Percentiles rank a stretch among this genome's conserved stretches.
These are phyloP conservation scores for Rhodotorula mucilaginosa DNA, from an alignment of 1,284 basidiomycete genomes.

Conservation along the genomic window DNA sequence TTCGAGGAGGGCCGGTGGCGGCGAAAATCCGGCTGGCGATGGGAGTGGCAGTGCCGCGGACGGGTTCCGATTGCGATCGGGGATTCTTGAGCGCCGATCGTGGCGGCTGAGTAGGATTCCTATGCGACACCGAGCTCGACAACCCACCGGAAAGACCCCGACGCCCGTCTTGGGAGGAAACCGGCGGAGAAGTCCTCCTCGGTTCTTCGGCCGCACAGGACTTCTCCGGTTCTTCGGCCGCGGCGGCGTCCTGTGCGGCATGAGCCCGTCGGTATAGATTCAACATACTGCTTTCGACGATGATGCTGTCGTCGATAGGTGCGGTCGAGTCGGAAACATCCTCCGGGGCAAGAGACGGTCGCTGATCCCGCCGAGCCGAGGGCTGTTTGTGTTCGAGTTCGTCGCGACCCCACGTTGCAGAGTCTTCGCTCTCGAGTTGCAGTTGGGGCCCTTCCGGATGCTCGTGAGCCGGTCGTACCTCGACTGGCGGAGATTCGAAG, in stretches of 20 bases:
- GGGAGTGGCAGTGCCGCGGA: constrained; percentile 10
- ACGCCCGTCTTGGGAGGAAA: too few relatives aligned
- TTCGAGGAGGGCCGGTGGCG: constrained; percentile 57
- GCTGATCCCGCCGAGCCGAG: constrained; percentile 8
- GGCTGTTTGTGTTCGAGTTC: background rate
- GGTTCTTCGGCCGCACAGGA: too few relatives aligned
- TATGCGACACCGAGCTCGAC: too few relatives aligned
- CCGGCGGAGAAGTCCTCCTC: constrained; percentile 54
- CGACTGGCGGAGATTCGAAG: constrained; percentile 20
- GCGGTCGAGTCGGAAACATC: constrained; percentile 8
- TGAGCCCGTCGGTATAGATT: constrained; percentile 6
- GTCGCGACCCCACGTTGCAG: constrained; percentile 20
- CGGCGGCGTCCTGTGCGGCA: background rate
- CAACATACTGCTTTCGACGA: constrained; percentile 52
- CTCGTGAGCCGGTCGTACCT: background rate
- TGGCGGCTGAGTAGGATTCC: constrained; percentile 3
- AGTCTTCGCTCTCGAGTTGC: constrained; percentile 24
- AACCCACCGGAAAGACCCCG: too few relatives aligned
- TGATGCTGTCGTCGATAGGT: constrained; percentile 19
- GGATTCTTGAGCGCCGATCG: constrained; percentile 33
- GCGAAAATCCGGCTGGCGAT: background rate
- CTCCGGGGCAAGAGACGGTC: constrained; percentile 45
- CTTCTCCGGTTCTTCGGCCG: too few relatives aligned
- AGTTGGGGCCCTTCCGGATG: constrained; percentile 1
- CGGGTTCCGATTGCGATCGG: constrained; percentile 21